Evolutionary conservation across 768 basidiomycete genomes (phyloP).

Genomic region (Pulveroboletus ravenelii): DNA sequence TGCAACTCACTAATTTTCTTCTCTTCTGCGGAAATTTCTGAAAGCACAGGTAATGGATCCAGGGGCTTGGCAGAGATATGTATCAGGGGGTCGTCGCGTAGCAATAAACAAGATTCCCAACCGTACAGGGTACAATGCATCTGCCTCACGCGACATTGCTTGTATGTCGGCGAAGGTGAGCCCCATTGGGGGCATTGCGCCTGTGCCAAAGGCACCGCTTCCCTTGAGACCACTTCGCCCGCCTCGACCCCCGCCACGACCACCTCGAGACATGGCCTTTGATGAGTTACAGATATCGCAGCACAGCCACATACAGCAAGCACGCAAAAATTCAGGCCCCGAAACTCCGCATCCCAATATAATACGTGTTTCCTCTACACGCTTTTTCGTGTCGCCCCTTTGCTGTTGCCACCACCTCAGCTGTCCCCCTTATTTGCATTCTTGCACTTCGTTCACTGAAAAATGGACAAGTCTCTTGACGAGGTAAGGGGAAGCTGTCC

Average conservation of each 20-base stretch:
- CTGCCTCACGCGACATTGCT: slow-evolving; percentile 68
- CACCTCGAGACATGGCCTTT: slow-evolving; percentile 46
- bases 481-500: slow-evolving; percentile 47
- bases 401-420: slow-evolving; percentile 22
- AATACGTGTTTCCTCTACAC: slow-evolving; percentile 2
- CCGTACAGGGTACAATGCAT: slow-evolving; percentile 78
- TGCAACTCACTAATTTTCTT: slow-evolving; percentile 62
- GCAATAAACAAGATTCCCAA: slow-evolving; percentile 19
- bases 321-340: slow-evolving; percentile 15
- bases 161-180: slow-evolving; percentile 78
- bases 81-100: slow-evolving; percentile 18
- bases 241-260: slow-evolving; percentile 47
- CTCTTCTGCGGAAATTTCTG: slow-evolving; percentile 63
- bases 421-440: background rate
- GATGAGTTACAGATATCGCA: background rate
- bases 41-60: slow-evolving; percentile 60
- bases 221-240: slow-evolving; percentile 62
- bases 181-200: slow-evolving; percentile 63
- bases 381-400: slow-evolving; percentile 26
- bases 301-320: slow-evolving; percentile 9
- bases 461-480: slow-evolving; percentile 83
- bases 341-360: slow-evolving; percentile 26
- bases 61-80: slow-evolving; percentile 44
- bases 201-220: slow-evolving; percentile 33
- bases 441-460: slow-evolving; percentile 5